Base-by-base conservation (phyloP, 352 stramenopile genomes). In the Phytopythium ostracodes region DNA sequence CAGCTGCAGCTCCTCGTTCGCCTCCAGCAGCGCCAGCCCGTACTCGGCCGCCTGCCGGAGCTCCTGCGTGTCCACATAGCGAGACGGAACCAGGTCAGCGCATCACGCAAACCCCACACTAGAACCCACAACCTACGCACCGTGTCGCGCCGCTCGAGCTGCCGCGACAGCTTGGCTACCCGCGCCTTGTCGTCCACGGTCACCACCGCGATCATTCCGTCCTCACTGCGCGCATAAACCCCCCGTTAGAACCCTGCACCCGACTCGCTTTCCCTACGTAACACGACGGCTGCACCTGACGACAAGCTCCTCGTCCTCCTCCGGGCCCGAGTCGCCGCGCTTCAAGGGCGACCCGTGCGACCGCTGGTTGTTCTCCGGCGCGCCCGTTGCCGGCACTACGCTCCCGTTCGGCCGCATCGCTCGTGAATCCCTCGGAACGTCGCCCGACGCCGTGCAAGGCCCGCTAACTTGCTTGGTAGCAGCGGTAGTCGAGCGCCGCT, bases 21-120 rank as follows among this genome's bases (percentile, higher is more conserved):
- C 66, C 40, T 87, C 76, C n/a, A 96, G 61, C 36, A 96, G 73
- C 33, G 75, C 79, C 15, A 92, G 65, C 27, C 87, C 87, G 64
- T 94, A 94, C 64, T 91, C 81, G 8, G 81, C 87, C 20, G 87
- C 87, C 44, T 94, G 81, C 0, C 75, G 73, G 35, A 89, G 63
- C 42, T 96, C 87, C 87, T 96, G 40, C 33, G n/a, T 55, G 33
- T 38, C 38, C 4, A 44, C 58, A 46, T 62, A 57, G n/a, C 43
- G 44, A n/a, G n/a, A 33, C 65, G n/a, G 33, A 1, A 38, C 11
- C 7, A 55, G 8, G 36, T 40, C 11, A 72, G 46, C 27, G 43
- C 0, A 11, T 9, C 27, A 59, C 47, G 43, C 49, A 4, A 10
- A 3, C 12, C 29, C 20, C 35, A 52, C 58, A 15, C 42, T 46